Evolutionary conservation across 2,329 filamentous ascomycete species (phyloP).

Genomic region (Ceratocystis huliohia): DNA sequence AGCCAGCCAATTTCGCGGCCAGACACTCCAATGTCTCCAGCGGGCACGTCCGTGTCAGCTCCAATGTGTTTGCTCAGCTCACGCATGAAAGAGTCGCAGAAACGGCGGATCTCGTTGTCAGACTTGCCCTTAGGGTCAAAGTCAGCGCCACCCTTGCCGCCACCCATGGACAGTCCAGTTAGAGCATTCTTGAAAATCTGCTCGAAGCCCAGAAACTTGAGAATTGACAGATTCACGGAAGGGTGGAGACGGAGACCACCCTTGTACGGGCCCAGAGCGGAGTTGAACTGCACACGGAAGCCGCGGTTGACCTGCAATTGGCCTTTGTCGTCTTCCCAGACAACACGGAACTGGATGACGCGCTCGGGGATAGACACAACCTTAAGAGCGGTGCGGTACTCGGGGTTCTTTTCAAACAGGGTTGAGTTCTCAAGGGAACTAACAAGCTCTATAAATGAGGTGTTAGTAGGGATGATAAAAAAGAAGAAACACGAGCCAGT

Average conservation of each 20-base stretch:
- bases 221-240: slow-evolving; percentile 62
- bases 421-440: slow-evolving; percentile 88
- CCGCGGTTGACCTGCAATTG: slow-evolving; percentile 84
- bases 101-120: slow-evolving; percentile 92
- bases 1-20: slow-evolving; percentile 87
- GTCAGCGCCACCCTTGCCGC: slow-evolving; percentile 94
- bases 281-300: slow-evolving; percentile 98
- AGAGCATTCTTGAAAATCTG: slow-evolving; percentile 99
- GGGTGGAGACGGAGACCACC: slow-evolving; percentile 93
- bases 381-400: slow-evolving; percentile 82
- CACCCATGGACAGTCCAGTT: slow-evolving; percentile 78
- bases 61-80: slow-evolving; percentile 94
- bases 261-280: slow-evolving; percentile 93
- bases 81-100: slow-evolving; percentile 93
- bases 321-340: slow-evolving; percentile 92
- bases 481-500: background rate
- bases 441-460: slow-evolving; percentile 57
- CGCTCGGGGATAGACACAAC: slow-evolving; percentile 88
- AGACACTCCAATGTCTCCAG: slow-evolving; percentile 90
- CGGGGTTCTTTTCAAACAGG: slow-evolving; percentile 86
- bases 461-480: background rate
- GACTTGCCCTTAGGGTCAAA: slow-evolving; percentile 99
- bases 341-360: slow-evolving; percentile 90
- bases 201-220: slow-evolving; percentile 98
- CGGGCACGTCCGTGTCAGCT: slow-evolving; percentile 88